Evolutionary conservation across 805 yeast genomes (phyloP).

Genomic region (Allodekkera sacchari): DNA sequence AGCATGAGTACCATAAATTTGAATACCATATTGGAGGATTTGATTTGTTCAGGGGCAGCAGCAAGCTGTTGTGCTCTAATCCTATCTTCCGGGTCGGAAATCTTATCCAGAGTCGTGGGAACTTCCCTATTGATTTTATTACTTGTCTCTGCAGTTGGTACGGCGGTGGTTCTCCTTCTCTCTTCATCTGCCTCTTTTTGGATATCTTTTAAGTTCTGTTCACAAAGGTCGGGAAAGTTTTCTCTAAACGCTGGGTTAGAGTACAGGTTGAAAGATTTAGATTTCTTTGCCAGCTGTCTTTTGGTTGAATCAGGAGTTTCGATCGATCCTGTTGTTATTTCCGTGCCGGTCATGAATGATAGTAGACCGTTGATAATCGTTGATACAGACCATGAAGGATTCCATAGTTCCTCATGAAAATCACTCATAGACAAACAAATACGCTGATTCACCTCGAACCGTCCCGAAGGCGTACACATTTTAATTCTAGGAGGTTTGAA

Average conservation of each 20-base stretch:
- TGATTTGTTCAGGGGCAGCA: constrained; percentile 3
- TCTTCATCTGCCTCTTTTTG: constrained; percentile 7
- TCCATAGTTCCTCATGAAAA: constrained; percentile 92
- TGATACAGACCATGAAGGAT: constrained; percentile 92
- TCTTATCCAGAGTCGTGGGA: constrained; percentile 28
- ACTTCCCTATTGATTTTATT: constrained; percentile 18
- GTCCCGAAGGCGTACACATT: constrained; percentile 85
- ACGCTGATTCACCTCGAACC: constrained; percentile 74
- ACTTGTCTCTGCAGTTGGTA: not conserved
- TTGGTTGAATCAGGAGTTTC: constrained; percentile 52
- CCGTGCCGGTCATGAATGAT: constrained; percentile 88
- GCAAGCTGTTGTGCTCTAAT: constrained; percentile 34
- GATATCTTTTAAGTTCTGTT: constrained; percentile 30
- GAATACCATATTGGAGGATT: constrained; percentile 6
- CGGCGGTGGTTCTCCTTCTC: constrained; percentile 5
- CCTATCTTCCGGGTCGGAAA: constrained; percentile 62
- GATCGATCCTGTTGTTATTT: constrained; percentile 77
- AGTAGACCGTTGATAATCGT: constrained; percentile 81
- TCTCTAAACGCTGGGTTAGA: constrained; percentile 47
- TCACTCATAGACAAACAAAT: constrained; percentile 90
- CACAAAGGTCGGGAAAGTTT: constrained; percentile 65
- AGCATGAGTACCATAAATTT: constrained; percentile 9
- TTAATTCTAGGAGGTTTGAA: constrained; percentile 86
- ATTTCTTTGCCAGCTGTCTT: constrained; percentile 46
- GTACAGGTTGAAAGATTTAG: constrained; percentile 50